A percentile compares a stretch with the other conserved stretches of the same genome.
These are phyloP conservation scores for Aureobasidium uvarum DNA, from an alignment of 2,329 filamentous ascomycete species.

Conservation along the genomic window DNA sequence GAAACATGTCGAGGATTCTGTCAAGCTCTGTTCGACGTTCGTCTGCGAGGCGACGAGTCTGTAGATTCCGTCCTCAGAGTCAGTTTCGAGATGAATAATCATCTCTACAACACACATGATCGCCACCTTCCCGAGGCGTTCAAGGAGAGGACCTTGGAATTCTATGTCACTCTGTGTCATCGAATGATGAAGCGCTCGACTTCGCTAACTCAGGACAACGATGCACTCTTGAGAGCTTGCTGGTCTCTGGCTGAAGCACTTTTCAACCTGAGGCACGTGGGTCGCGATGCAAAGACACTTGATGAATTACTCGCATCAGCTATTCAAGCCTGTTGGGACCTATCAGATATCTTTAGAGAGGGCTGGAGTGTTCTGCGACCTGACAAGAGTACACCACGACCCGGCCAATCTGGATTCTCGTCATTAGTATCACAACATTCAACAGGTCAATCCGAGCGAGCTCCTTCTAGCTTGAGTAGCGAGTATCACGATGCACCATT, in stretches of 20 bases:
- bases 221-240: constrained; percentile 78
- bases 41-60: constrained; percentile 71
- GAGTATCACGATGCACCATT: constrained; percentile 47
- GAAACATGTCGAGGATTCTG: constrained; percentile 91
- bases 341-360: constrained; percentile 89
- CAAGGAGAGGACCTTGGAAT: constrained; percentile 84
- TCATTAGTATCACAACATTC: constrained; percentile 1
- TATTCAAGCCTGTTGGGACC: constrained; percentile 90
- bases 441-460: constrained; percentile 38
- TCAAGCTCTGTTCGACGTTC: constrained; percentile 83
- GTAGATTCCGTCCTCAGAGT: constrained; percentile 85
- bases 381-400: constrained; percentile 79
- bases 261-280: constrained; percentile 82
- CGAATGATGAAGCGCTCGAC: constrained; percentile 92
- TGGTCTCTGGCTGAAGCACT: constrained; percentile 92
- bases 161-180: constrained; percentile 91
- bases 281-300: constrained; percentile 66
- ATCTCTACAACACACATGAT: constrained; percentile 90
- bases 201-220: constrained; percentile 74
- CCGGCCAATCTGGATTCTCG: constrained; percentile 73
- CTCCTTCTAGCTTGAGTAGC: constrained; percentile 47
- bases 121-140: constrained; percentile 80
- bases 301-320: constrained; percentile 80
- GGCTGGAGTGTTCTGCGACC: constrained; percentile 88
- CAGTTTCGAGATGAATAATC: constrained; percentile 93